These are phyloP conservation scores for Colletotrichum destructivum DNA, from an alignment of 2,329 filamentous ascomycete genomes.

Conservation along the genomic window DNA sequence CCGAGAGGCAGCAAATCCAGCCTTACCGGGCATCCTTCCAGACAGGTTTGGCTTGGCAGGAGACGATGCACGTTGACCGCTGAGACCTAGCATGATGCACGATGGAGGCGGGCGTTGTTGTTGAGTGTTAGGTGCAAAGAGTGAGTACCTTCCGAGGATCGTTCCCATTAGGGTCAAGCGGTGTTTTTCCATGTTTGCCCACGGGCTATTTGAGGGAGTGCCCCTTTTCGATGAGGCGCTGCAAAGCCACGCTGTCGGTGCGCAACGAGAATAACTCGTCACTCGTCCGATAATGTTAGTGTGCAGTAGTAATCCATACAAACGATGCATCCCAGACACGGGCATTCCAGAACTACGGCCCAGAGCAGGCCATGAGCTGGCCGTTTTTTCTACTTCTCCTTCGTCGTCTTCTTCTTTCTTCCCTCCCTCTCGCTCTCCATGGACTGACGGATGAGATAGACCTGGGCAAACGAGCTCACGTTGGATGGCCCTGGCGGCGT, in stretches of 20 bases:
- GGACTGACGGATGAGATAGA: neutral
- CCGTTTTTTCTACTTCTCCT: too few relatives aligned
- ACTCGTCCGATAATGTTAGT: neutral
- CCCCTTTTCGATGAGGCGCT: neutral
- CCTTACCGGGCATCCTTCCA: constrained; percentile 21
- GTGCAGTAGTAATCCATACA: neutral
- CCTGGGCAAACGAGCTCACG: neutral
- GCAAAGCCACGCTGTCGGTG: constrained; percentile 11
- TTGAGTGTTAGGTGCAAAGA: too few relatives aligned
- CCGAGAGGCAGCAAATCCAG: constrained; percentile 12
- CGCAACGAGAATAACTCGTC: neutral
- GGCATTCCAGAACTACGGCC: neutral
- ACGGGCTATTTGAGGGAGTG: too few relatives aligned
- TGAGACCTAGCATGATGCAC: neutral
- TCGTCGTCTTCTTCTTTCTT: neutral
- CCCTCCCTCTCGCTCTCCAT: neutral
- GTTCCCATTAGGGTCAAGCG: too few relatives aligned
- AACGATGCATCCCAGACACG: neutral
- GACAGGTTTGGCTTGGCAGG: constrained; percentile 16
- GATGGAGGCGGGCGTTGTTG: neutral
- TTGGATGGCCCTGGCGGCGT: constrained; percentile 16
- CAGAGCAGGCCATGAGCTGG: neutral
- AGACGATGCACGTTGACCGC: neutral
- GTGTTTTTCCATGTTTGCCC: too few relatives aligned
- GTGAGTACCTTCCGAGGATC: too few relatives aligned